A percentile compares a stretch with the other conserved stretches of the same genome.
Conservation (phyloP, 73 alveolate species). For the Paramecium tetraurelia region DNA sequence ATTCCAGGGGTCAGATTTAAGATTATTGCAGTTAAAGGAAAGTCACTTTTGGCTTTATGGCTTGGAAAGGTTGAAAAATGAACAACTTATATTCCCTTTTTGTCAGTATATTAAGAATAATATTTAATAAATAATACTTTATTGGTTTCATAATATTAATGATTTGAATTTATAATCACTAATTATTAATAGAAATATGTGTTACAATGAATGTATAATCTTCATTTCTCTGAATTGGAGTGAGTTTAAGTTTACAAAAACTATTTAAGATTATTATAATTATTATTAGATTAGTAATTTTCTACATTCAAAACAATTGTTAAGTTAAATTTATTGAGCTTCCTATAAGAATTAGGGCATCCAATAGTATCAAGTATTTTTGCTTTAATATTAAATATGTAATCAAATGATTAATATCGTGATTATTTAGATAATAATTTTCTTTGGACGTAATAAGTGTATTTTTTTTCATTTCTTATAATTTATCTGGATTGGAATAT, state of each 20-base stretch:
- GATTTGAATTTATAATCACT: not conserved
- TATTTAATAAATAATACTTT: not conserved
- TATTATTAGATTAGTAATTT: not conserved
- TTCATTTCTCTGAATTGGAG: not conserved
- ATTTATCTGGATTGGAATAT: not conserved
- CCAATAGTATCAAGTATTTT: not conserved
- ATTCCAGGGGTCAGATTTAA: slow-evolving; percentile 78
- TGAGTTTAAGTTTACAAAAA: not conserved
- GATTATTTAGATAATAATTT: not conserved
- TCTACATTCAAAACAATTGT: not conserved
- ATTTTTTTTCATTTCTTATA: not conserved
- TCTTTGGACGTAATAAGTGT: not conserved
- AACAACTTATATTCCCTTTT: not conserved
- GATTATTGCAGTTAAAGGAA: slow-evolving; percentile 74
- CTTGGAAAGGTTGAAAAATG: slow-evolving; percentile 72
- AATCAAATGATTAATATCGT: not conserved
- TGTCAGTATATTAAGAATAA: not conserved
- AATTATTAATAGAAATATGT: not conserved
- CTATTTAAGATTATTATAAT: no score
- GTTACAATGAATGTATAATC: no score
- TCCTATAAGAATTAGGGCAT: no score
- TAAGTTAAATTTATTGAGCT: not conserved
- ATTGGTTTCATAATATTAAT: not conserved
- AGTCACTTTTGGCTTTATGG: slow-evolving; percentile 74
- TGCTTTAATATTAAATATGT: not conserved